These are phyloP conservation scores for Ustilago lituana DNA, from an alignment of 1,284 basidiomycete species.

Conservation along the genomic window DNA sequence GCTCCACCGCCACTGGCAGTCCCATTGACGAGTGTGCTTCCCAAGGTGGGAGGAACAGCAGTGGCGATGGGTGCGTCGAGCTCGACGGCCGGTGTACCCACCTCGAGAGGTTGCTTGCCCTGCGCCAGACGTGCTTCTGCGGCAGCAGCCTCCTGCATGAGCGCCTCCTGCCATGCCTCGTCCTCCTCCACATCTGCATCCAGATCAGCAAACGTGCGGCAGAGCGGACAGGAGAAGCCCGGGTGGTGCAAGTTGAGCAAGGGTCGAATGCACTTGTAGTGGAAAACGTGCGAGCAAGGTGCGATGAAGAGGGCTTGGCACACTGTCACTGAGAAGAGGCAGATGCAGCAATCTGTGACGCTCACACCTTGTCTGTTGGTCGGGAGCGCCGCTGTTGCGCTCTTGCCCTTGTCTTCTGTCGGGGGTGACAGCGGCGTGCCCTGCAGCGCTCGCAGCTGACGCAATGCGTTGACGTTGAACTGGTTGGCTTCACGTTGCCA, in stretches of 20 bases:
- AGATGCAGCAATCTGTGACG: conserved; percentile 67
- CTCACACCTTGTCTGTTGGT: conserved; percentile 56
- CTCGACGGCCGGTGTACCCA: conserved; percentile 42
- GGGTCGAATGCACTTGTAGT: conserved; percentile 97
- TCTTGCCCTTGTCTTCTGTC: conserved; percentile 31
- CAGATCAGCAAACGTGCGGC: conserved; percentile 83
- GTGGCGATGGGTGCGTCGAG: conserved; percentile 41
- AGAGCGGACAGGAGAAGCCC: conserved; percentile 93
- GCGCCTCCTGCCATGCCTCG: conserved; percentile 61
- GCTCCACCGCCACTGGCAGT: not conserved
- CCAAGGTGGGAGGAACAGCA: conserved; percentile 11
- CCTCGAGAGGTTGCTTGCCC: conserved; percentile 46
- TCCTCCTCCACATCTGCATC: conserved; percentile 88
- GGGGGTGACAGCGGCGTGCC: conserved; percentile 46
- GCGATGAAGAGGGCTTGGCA: conserved; percentile 97
- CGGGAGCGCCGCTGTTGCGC: conserved; percentile 23
- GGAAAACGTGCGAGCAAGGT: conserved; percentile 85
- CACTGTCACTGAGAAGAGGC: conserved; percentile 88
- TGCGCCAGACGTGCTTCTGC: conserved; percentile 35
- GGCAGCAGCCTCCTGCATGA: conserved; percentile 50
- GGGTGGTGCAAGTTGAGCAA: conserved; percentile 85
- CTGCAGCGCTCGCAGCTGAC: conserved; percentile 80
- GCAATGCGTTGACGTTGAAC: conserved; percentile 88
- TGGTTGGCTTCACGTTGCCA: conserved; percentile 89
- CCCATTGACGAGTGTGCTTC: conserved; percentile 12